A percentile compares a stretch with the other conserved stretches of the same genome.
These are phyloP conservation scores for Xylaria sp. DNA, from an alignment of 2,329 filamentous ascomycete genomes.

Conservation along the genomic window DNA sequence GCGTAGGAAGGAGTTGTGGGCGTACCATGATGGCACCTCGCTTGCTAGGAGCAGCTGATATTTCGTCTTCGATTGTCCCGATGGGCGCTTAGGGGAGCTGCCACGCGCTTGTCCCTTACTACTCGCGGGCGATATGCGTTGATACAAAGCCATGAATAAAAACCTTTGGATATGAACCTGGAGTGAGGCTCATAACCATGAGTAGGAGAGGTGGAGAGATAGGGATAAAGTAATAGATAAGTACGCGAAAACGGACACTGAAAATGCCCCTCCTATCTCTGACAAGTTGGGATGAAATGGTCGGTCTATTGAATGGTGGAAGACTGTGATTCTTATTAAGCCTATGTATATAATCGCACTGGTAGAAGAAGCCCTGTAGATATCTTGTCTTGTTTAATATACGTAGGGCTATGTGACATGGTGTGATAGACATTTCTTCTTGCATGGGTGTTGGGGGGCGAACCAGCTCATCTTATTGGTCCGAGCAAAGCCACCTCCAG, in stretches of 20 bases:
- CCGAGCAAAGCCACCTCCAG: no score
- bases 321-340: not conserved
- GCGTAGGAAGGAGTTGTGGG: not conserved
- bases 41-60: not conserved
- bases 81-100: not conserved
- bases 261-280: not conserved
- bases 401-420: no score
- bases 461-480: no score
- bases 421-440: no score
- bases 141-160: not conserved
- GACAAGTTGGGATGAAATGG: not conserved
- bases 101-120: not conserved
- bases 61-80: not conserved
- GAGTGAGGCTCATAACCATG: not conserved
- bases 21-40: not conserved
- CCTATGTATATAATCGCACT: not conserved
- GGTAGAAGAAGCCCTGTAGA: not conserved
- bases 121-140: not conserved
- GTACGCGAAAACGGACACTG: not conserved
- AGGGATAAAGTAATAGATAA: no score
- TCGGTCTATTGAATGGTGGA: not conserved
- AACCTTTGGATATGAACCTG: not conserved
- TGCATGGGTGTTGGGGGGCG: no score
- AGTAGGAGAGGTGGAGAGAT: not conserved
- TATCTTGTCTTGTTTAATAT: not conserved